Evolutionary conservation across 1,139 yeast species (phyloP).

Genomic region (Geotrichum phurueaensis): DNA sequence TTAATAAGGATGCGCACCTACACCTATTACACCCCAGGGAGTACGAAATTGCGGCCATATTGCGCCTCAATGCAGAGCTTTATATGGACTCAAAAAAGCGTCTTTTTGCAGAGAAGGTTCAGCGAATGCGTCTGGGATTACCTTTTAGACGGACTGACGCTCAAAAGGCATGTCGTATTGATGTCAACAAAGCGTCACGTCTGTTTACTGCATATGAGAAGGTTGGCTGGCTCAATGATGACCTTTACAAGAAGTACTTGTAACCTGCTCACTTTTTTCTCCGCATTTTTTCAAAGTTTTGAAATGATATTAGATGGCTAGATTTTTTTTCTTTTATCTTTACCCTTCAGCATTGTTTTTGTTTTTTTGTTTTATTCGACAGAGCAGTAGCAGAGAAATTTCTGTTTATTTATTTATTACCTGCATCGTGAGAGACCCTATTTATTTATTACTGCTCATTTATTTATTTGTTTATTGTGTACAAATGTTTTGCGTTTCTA

Average conservation of each 20-base stretch:
- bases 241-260: conserved; percentile 54
- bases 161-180: conserved; percentile 94
- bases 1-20: conserved; percentile 66
- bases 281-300: background rate
- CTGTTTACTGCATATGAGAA: conserved; percentile 88
- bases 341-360: background rate
- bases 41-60: conserved; percentile 75
- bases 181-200: conserved; percentile 92
- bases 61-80: conserved; percentile 79
- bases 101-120: conserved; percentile 80
- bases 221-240: conserved; percentile 91
- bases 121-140: conserved; percentile 62
- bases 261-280: conserved; percentile 20
- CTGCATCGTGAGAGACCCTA: background rate
- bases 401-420: background rate
- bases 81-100: conserved; percentile 91
- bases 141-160: conserved; percentile 97
- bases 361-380: background rate
- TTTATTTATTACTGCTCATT: background rate
- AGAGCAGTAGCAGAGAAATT: background rate
- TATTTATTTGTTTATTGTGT: background rate
- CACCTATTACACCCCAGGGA: conserved; percentile 85
- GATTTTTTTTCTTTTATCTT: background rate
- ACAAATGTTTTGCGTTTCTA: background rate
- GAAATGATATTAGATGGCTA: background rate